Base-by-base conservation (phyloP, 192 early-diverging fungal genomes). In the Dispira parvispora region DNA sequence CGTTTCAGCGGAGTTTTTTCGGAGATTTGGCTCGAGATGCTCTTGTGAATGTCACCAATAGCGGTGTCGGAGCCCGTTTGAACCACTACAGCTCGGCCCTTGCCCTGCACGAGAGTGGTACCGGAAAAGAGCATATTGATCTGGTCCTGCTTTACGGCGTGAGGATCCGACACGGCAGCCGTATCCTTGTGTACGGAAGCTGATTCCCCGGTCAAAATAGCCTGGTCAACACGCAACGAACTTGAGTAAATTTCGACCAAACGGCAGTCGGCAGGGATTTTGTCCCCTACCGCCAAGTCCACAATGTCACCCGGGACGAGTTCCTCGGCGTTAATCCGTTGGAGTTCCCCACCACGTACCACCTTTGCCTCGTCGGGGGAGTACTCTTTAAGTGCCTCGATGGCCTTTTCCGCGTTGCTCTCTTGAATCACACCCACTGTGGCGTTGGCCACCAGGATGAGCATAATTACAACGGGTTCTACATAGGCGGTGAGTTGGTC, bases 251-350 rank as follows among this genome's bases (percentile, higher is more conserved):
- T 77, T n/a, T 78, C 65, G 9, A 97, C 49, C 45, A 99, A 69
- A 49, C 96, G 84, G 64, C 85, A 84, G 65, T 99, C 96, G 57
- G 96, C 96, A 14, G 96, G 94, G 54, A 99, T 78, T 76, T 95
- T 93, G 70, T 95, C 94, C 62, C 96, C 96, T 0, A 93, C 89
- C 64, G 88, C 75, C 53, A 99, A 69, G 52, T 84, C 82, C 53
- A 99, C 80, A 63, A 99, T 87, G 78, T 98, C 96, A 60, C 96
- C 96, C n/a, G 94, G 96, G 20, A 99, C 94, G 47, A 99, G 73
- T 42, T 92, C 82, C 12, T 73, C 64, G 8, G 93, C 82, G 38
- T 83, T 62, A 38, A 93, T 78, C 73, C 84, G 90, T 32, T 66
- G 45, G 21, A 67, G 38, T 20, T 68, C 62, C 38, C 90, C 89